Evolutionary conservation across 495 filamentous ascomycete species (phyloP).

Genomic region (Bacidia gigantensis): DNA sequence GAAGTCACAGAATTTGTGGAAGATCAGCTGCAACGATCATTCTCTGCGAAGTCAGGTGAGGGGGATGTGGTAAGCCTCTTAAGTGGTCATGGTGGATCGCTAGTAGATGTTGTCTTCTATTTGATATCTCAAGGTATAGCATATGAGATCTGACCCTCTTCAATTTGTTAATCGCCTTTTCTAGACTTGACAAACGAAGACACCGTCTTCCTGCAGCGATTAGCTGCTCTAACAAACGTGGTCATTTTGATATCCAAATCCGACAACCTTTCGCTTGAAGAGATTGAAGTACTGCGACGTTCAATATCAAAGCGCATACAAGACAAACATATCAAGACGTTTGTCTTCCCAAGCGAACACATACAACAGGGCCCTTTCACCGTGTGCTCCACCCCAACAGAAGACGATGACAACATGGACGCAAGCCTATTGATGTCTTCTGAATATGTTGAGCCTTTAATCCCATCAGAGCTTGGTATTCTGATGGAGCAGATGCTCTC

Average conservation of each 20-base stretch:
- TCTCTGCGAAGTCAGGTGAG: constrained; percentile 43
- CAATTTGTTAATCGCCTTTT: constrained; percentile 14
- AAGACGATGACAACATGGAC: constrained; percentile 84
- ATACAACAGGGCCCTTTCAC: constrained; percentile 46
- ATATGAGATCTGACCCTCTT: constrained; percentile 1
- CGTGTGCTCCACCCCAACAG: constrained; percentile 62
- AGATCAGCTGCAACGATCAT: constrained; percentile 52
- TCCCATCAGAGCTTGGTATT: constrained; percentile 56
- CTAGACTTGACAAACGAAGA: constrained; percentile 60
- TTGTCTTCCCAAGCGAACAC: constrained; percentile 43
- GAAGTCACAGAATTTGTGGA: constrained; percentile 63
- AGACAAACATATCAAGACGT: constrained; percentile 47
- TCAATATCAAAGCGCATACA: constrained; percentile 46
- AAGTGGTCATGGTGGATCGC: constrained; percentile 72
- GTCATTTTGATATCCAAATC: constrained; percentile 71
- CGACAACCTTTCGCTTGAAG: constrained; percentile 49
- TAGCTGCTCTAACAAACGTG: constrained; percentile 71
- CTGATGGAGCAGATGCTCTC: constrained; percentile 68
- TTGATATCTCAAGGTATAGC: constrained; percentile 48
- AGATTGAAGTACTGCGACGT: constrained; percentile 48
- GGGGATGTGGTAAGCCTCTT: constrained; percentile 67
- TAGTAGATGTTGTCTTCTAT: constrained; percentile 83
- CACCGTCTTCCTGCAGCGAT: constrained; percentile 58
- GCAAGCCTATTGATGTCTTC: constrained; percentile 90
- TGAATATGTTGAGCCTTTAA: constrained; percentile 77